Evolutionary conservation across 2,329 filamentous ascomycete genomes (phyloP), one percentile per base, ranked within the genome.

Genomic region (Lecanicillium sp.): DNA sequence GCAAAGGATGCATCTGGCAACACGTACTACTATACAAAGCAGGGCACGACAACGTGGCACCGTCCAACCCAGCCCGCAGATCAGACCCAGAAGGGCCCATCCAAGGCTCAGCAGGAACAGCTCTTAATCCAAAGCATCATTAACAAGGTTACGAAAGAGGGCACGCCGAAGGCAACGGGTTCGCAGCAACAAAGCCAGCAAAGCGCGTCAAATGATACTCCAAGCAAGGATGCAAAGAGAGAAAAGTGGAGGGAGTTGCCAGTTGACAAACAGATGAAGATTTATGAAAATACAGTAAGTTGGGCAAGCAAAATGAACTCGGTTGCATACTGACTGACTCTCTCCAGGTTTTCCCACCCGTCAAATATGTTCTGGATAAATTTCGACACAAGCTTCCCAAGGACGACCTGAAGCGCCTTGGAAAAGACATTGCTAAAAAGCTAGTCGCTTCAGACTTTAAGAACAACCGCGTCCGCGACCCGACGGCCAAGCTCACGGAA

Each of bases 401-500:
- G 54, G 88, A 96, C 6, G 74, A 81, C 36, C 57, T 81, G 3
- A 81, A 81, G 54, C 72, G 72, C 41, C 70, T 79, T 34, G 72
- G 70, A 40, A 78, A 80, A 51, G 72, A 82, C 59, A 74, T 90
- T 33, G 80, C 80, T 41, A 95, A 95, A 62, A 94, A 90, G 60
- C 74, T 97, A 12, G 89, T 95, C 15, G 78, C 85, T 14, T 92
- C 87, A 0, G 90, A 97, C 58, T 96, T 86, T 65, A 94, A 94
- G 59, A 84, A 90, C 54, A 78, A 80, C 34, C 81, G 87, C n/a
- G 88, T 96, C 9, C 74, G 78, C 33, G 82, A 96, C 53, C 90
- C 88, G 0, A 86, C 78, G 11, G 56, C 57, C n/a, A 51, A 57
- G 35, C 81, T 96, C 47, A 76, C 74, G 19, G 75, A 84, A 27